Percentiles rank a stretch among this genome's conserved stretches.
Evolutionary conservation across 2,329 filamentous ascomycete genomes (phyloP).

Genomic region (Cercospora berteroae): DNA sequence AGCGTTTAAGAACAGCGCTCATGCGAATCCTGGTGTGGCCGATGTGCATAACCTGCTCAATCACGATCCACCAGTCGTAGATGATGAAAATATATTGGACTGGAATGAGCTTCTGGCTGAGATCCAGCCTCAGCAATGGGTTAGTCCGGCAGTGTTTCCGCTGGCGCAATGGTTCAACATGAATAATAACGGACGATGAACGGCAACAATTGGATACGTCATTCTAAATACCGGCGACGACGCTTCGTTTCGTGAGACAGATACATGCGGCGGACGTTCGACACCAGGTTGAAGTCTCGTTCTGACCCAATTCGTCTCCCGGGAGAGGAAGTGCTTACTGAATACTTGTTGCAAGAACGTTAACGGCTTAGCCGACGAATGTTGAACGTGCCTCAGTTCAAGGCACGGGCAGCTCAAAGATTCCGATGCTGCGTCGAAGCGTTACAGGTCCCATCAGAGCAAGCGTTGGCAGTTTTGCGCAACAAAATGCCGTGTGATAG

Average conservation of each 20-base stretch:
- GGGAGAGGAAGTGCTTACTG: not conserved
- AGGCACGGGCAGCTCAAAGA: not conserved
- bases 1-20: not conserved
- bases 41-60: not conserved
- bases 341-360: not conserved
- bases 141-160: not conserved
- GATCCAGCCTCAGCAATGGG: not conserved
- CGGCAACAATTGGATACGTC: not conserved
- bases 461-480: not conserved
- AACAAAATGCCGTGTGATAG: not conserved
- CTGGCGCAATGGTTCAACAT: not conserved
- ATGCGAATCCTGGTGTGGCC: not conserved
- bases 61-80: not conserved
- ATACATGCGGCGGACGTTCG: not conserved
- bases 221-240: not conserved
- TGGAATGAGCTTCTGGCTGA: not conserved
- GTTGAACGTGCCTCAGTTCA: not conserved
- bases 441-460: not conserved
- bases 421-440: not conserved
- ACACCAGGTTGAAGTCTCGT: not conserved
- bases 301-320: not conserved
- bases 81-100: not conserved
- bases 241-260: not conserved
- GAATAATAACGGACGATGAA: not conserved
- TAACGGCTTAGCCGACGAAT: not conserved